Conservation (phyloP, 768 basidiomycete genomes). For the Mrakia blollopis region DNA sequence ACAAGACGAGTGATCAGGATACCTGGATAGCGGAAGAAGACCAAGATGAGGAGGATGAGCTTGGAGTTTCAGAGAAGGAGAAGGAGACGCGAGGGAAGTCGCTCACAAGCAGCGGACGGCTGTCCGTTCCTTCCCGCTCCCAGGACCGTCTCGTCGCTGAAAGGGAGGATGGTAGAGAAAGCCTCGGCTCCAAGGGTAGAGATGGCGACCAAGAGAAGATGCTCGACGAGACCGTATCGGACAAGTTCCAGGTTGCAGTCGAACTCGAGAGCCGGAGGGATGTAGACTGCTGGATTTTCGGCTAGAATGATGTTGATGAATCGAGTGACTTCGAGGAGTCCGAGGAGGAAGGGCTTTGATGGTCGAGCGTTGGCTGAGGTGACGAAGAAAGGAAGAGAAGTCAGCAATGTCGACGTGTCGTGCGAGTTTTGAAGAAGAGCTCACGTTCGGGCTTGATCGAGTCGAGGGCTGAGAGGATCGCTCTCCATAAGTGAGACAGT, state of each 20-base stretch:
- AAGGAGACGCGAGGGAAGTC: not conserved
- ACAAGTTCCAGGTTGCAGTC: not conserved
- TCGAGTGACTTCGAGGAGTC: conserved; percentile 7
- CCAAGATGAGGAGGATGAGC: not conserved
- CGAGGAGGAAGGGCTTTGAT: conserved; percentile 14
- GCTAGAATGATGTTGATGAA: conserved; percentile 10
- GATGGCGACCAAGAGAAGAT: conserved; percentile 9
- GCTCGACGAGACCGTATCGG: conserved; percentile 25
- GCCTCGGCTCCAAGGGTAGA: conserved; percentile 13
- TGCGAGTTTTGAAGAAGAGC: not conserved
- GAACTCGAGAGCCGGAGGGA: conserved; percentile 18
- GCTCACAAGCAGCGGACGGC: conserved; percentile 22
- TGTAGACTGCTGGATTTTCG: not conserved
- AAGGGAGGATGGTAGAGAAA: not conserved
- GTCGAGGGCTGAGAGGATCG: not conserved
- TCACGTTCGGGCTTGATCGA: conserved; percentile 19
- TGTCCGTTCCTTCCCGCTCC: conserved; percentile 22
- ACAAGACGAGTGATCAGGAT: conserved; percentile 26
- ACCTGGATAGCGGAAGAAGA: not conserved
- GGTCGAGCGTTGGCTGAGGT: not conserved
- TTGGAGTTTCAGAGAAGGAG: not conserved
- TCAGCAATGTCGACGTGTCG: not conserved
- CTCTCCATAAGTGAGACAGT: conserved; percentile 6
- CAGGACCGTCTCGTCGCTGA: conserved; percentile 8
- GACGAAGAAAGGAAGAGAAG: not conserved